Evolutionary conservation across 768 basidiomycete species (phyloP), one percentile per base, ranked within the genome.

Genomic region (Pilatotrama ljubarskyi): DNA sequence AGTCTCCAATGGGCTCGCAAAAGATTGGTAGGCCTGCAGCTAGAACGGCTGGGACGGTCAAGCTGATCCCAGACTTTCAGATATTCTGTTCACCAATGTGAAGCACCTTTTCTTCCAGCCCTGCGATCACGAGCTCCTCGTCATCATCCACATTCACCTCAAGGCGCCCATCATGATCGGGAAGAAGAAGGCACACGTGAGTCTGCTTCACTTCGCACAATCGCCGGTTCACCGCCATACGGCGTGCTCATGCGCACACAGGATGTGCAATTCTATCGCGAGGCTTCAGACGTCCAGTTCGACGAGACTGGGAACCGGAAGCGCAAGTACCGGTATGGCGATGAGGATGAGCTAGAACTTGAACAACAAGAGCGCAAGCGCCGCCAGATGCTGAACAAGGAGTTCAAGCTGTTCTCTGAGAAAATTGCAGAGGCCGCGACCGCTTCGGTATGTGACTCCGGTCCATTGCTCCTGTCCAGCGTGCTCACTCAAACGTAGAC

Each of bases 291-390:
- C 65, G 92, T 96, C 26, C 92, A 95, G 64, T 98, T 98, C 69
- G 97, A 99, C 69, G 97, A 99, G 74, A 98, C 97, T 1, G 97
- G 97, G n/a, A 98, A 98, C 68, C 84, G 95, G 66, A 98, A 98
- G 74, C 85, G 96, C 55, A 95, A 97, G 73, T 91, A 95, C 68
- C 85, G 96, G 55, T 98, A 98, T 69, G 95, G 95, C 26, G 97
- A 98, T 69, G 97, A 99, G 73, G 97, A 99, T 71, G 97, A 98
- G 75, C 95, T 98, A 61, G 95, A 98, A 78, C 91, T 96, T 77
- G 97, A 98, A 71, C 96, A 98, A 70, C 93, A 95, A 72, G 97
- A 99, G 73, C 81, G 95, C 50, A 93, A 90, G 74, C 87, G 94
- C 29, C 80, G 95, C 51, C 90, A 90, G 52, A 79, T 88, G 73